Evolutionary conservation across 1,284 basidiomycete genomes (phyloP).

Genomic region (Ustilago hordei): DNA sequence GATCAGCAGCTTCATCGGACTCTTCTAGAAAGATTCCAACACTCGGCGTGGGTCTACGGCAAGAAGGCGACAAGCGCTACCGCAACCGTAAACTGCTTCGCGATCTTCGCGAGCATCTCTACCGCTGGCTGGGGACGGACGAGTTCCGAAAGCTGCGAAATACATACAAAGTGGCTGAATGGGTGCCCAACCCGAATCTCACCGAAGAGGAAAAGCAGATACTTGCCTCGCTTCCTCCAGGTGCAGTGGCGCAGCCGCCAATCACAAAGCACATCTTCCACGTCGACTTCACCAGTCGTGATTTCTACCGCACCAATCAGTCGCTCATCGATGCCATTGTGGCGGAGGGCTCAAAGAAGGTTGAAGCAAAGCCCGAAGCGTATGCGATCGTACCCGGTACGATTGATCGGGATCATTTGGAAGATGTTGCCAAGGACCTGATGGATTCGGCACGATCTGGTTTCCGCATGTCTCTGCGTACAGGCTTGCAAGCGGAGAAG

Average conservation of each 20-base stretch:
- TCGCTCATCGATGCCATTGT: constrained; percentile 55
- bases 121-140: constrained; percentile 55
- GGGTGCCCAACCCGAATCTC: constrained; percentile 50
- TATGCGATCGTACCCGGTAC: constrained; percentile 54
- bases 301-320: constrained; percentile 56
- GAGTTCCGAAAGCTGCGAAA: constrained; percentile 55
- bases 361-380: constrained; percentile 50
- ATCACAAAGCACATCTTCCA: constrained; percentile 56
- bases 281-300: constrained; percentile 48
- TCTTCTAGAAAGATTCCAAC: constrained; percentile 41
- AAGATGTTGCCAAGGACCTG: constrained; percentile 58
- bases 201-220: constrained; percentile 47
- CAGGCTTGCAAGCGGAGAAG: constrained; percentile 49
- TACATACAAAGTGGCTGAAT: constrained; percentile 54
- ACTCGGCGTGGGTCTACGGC: constrained; percentile 48
- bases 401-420: constrained; percentile 49
- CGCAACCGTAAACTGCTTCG: constrained; percentile 56
- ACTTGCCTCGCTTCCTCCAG: constrained; percentile 38
- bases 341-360: constrained; percentile 41
- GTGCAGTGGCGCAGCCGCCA: constrained; percentile 42
- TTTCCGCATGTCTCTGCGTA: constrained; percentile 53
- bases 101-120: constrained; percentile 55
- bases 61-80: constrained; percentile 56
- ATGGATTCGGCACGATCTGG: constrained; percentile 56
- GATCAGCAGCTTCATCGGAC: constrained; percentile 18